phyloP scores from a whole-genome alignment of 352 stramenopile genomes.

The Pythium brachiatum region DNA sequence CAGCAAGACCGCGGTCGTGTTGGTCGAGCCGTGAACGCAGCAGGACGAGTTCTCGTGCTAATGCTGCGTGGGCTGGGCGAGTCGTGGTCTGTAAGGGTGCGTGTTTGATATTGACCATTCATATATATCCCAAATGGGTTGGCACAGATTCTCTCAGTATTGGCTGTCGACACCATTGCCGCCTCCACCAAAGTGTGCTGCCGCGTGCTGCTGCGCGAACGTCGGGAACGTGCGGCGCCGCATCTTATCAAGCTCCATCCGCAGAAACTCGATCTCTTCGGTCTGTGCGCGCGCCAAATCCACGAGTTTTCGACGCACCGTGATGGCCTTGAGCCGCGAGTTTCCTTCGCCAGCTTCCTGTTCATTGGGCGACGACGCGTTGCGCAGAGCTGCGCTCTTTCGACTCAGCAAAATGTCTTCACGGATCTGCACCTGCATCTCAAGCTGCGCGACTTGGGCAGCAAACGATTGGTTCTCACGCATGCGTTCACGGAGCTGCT shows the following conservation, averaged over 20 bases:
- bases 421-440: conserved; percentile 84
- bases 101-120: not conserved
- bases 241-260: conserved; percentile 89
- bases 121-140: not conserved
- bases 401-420: conserved; percentile 84
- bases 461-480: conserved; percentile 83
- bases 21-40: conserved; percentile 12
- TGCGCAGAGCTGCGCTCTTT: conserved; percentile 44
- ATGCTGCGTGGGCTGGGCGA: too few species aligned
- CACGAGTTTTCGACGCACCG: conserved; percentile 84
- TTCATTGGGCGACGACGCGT: conserved; percentile 14
- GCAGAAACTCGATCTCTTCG: conserved; percentile 89
- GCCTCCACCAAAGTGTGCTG: conserved; percentile 24
- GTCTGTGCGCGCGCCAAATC: conserved; percentile 88
- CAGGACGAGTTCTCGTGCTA: too few species aligned
- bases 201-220: conserved; percentile 68
- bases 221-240: conserved; percentile 90
- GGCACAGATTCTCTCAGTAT: conserved; percentile 7
- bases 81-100: not conserved
- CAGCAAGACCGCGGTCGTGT: conserved; percentile 11
- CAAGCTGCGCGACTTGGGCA: conserved; percentile 70
- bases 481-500: conserved; percentile 61
- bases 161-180: conserved; percentile 18
- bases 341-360: conserved; percentile 17
- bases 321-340: conserved; percentile 85